Evolutionary conservation across 306 rosid species (phyloP), one percentile per base, ranked within the genome.

Genomic region (Casuarina glauca): DNA sequence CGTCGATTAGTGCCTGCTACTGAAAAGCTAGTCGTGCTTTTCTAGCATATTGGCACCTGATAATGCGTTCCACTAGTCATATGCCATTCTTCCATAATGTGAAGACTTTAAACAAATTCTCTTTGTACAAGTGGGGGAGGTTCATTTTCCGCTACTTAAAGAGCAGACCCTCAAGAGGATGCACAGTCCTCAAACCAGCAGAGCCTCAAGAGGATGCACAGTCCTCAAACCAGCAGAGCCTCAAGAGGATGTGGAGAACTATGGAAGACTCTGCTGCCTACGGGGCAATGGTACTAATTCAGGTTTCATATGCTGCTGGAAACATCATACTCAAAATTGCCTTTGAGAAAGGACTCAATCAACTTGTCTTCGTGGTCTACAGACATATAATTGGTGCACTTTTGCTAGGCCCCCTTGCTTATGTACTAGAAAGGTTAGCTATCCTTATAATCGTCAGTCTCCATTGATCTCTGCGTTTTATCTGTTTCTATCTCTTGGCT

Each of bases 301-400:
- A 76, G 32, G 19, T 82, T 19, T 74, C 74, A 19, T 76, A 72
- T 15, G 81, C 75, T 1, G 85, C 71, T 44, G 74, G 81, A 6
- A 81, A 74, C 10, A 41, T 81, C 35, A 77, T 81, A 41, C 66
- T 43, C 6, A 83, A 79, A 66, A 51, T 72, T 2, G 78, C 87
- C 0, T 64, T 80, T 6, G 79, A 53, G 20, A 75, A 73, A 16
- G 87, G 81, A 71, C 81, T 83, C 53, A 76, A 83, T 73, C 84
- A 55, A 9, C 44, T 83, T 16, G 84, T 76, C 35, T 80, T 83
- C 35, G 81, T 83, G 53, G 87, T 79, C 48, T 83, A 83, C 48
- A 13, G 84, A 61, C 87, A 83, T 49, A 55, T 79, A 2, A 38
- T 84, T 42, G 84, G 77, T 70, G 73, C 74, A 73, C 51, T 80